These are phyloP conservation scores for Podosphaera aphanis DNA, from an alignment of 2,329 filamentous ascomycete species.

Conservation along the genomic window DNA sequence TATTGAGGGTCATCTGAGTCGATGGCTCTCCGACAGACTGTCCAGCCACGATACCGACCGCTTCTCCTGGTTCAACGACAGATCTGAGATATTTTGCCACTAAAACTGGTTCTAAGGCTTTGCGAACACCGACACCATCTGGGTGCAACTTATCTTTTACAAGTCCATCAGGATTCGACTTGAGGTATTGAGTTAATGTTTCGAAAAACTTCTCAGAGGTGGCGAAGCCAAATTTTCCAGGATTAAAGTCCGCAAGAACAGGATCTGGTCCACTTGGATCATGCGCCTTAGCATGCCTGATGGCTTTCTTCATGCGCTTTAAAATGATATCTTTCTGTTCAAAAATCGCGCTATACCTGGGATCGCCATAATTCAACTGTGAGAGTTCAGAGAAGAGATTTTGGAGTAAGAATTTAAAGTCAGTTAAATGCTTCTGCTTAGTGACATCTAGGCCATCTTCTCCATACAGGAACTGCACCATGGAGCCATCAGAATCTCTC, in stretches of 20 bases:
- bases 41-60: slow-evolving; percentile 86
- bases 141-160: slow-evolving; percentile 25
- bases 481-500: slow-evolving; percentile 73
- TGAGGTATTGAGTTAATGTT: slow-evolving; percentile 51
- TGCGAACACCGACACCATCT: slow-evolving; percentile 17
- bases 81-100: slow-evolving; percentile 84
- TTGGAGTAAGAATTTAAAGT: slow-evolving; percentile 75
- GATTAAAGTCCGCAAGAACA: slow-evolving; percentile 46
- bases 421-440: slow-evolving; percentile 73
- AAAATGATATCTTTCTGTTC: slow-evolving; percentile 39
- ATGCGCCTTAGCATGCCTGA: slow-evolving; percentile 43
- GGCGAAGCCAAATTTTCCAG: slow-evolving; percentile 57
- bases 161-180: slow-evolving; percentile 44
- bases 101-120: slow-evolving; percentile 44
- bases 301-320: slow-evolving; percentile 51
- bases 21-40: slow-evolving; percentile 94
- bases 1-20: slow-evolving; percentile 98
- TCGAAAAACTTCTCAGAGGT: slow-evolving; percentile 73
- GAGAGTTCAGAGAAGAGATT: slow-evolving; percentile 66
- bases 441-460: slow-evolving; percentile 89
- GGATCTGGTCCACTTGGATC: slow-evolving; percentile 39
- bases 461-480: slow-evolving; percentile 89
- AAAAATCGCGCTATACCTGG: slow-evolving; percentile 34
- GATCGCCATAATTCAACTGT: slow-evolving; percentile 42
- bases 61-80: slow-evolving; percentile 82